A percentile compares a stretch with the other conserved stretches of the same genome.
phyloP scores from a whole-genome alignment of 2,329 filamentous ascomycete genomes.

The Xylariales sp. region DNA sequence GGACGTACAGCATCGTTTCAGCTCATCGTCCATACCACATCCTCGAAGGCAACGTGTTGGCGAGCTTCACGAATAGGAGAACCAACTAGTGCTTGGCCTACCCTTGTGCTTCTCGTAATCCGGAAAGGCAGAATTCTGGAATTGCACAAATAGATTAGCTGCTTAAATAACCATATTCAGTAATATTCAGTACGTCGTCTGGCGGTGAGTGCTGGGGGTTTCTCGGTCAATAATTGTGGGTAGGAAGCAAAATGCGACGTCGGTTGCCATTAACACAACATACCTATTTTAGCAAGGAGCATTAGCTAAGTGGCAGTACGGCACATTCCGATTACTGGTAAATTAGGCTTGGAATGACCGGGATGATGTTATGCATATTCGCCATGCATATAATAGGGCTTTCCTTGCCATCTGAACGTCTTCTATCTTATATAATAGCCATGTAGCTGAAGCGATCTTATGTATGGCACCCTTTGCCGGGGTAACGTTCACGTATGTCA shows the following conservation, averaged over 20 bases:
- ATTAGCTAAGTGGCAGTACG: background rate
- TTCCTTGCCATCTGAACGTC: no score
- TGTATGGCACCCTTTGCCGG: background rate
- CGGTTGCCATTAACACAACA: background rate
- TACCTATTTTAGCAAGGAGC: background rate
- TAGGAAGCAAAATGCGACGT: background rate
- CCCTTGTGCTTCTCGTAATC: background rate
- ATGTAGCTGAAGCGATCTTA: background rate
- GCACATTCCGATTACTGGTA: background rate
- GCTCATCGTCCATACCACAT: background rate
- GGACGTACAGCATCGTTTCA: slow-evolving; percentile 9
- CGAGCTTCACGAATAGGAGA: background rate
- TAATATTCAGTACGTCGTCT: background rate
- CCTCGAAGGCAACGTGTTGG: background rate
- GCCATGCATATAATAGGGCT: background rate
- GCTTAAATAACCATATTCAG: background rate
- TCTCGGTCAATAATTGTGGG: slow-evolving; percentile 10
- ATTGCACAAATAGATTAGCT: background rate
- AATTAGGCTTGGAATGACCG: background rate
- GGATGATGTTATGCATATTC: background rate
- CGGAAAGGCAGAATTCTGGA: slow-evolving; percentile 4
- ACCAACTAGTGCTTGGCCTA: background rate
- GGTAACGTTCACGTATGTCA: background rate
- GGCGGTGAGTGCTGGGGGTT: background rate
- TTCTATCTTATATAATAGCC: background rate